Percentiles rank a stretch among this genome's conserved stretches.
These are phyloP conservation scores for Entelexis paramagnoliae DNA, from an alignment of 1,139 yeast species.

Conservation along the genomic window DNA sequence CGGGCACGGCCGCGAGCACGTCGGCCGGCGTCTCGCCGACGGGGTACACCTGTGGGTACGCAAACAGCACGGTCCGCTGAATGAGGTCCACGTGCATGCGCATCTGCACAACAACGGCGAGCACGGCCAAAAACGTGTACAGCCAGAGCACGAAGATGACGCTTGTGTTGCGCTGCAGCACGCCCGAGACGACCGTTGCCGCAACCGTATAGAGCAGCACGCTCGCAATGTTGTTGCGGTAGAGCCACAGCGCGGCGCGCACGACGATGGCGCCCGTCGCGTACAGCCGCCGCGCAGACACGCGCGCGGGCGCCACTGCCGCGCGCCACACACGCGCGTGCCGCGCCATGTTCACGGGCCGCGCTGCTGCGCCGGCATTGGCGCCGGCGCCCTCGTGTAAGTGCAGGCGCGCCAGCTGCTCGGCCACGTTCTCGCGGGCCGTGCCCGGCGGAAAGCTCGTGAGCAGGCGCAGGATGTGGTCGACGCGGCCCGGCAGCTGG, in stretches of 20 bases:
- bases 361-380: too few species aligned
- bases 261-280: neutral
- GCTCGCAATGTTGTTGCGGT: slow-evolving; percentile 1
- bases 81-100: neutral
- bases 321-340: neutral
- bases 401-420: too few species aligned
- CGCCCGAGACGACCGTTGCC: neutral
- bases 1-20: neutral
- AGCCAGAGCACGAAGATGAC: neutral
- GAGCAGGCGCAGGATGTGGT: neutral
- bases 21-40: neutral
- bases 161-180: neutral
- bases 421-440: too few species aligned
- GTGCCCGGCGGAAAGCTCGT: too few species aligned
- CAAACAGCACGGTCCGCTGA: neutral
- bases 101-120: neutral
- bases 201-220: neutral
- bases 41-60: slow-evolving; percentile 1
- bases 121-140: neutral
- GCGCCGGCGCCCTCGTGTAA: too few species aligned
- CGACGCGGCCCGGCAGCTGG: neutral
- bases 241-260: neutral
- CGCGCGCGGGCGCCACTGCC: neutral
- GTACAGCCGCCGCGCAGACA: neutral
- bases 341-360: too few species aligned